These are phyloP conservation scores for Fusarium lyarnte DNA, from an alignment of 2,329 filamentous ascomycete genomes.

Conservation along the genomic window DNA sequence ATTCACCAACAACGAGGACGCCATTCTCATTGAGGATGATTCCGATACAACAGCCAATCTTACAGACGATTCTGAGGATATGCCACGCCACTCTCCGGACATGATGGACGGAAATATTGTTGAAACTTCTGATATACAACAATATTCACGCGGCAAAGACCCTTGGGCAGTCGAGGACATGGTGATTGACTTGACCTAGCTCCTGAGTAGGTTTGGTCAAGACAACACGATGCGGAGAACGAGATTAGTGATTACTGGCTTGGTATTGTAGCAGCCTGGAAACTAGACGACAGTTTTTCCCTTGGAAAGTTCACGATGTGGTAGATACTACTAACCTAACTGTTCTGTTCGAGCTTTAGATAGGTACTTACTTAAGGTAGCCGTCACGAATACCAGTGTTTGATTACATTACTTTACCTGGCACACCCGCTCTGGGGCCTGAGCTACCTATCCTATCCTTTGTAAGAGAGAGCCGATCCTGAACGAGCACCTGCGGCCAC, in stretches of 20 bases:
- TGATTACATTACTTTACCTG: not conserved
- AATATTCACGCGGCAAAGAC: not conserved
- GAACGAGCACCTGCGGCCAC: not conserved
- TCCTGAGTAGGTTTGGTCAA: not conserved
- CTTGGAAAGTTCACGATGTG: slow-evolving; percentile 4
- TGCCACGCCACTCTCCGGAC: slow-evolving; percentile 25
- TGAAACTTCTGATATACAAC: not conserved
- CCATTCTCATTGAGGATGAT: slow-evolving; percentile 41
- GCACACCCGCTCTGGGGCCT: too few relatives aligned
- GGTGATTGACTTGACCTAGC: slow-evolving; percentile 38
- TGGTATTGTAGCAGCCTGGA: not conserved
- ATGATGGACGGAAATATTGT: slow-evolving; percentile 39
- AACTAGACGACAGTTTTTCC: not conserved
- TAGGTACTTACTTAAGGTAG: not conserved
- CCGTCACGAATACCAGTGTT: slow-evolving; percentile 15
- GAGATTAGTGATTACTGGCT: not conserved
- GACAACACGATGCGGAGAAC: not conserved
- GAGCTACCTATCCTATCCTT: not conserved
- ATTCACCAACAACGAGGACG: slow-evolving; percentile 28
- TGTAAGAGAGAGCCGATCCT: not conserved
- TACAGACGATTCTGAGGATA: slow-evolving; percentile 2
- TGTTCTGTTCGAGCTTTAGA: not conserved
- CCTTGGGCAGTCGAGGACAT: slow-evolving; percentile 4
- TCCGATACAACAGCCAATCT: slow-evolving; percentile 23
- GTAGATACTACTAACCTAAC: not conserved